Evolutionary conservation across 2,329 filamentous ascomycete species (phyloP), one percentile per base, ranked within the genome.

Genomic region (Arthrobotrys megalospora): DNA sequence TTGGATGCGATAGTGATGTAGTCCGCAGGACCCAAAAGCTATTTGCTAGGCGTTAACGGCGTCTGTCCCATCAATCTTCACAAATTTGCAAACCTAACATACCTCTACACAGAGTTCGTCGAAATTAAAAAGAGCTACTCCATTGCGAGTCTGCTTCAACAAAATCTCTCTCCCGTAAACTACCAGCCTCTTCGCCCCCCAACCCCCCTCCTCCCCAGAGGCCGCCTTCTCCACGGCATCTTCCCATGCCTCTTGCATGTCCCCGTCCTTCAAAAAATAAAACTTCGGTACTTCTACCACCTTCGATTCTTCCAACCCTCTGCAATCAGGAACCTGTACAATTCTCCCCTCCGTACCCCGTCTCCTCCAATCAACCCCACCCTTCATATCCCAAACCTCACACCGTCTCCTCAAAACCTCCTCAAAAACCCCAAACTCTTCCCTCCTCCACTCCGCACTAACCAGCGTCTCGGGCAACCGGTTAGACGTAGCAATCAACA

Each of bases 311-410:
- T 80, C 69, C 19, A 77, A 43, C 8, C 43, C 52, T 6, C 12
- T 6, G 3, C 8, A 14, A 10, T 16, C 10, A 28, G 75, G 62
- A 16, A 78, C 16, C 4, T 63, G 80, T 28, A 82, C 80, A 55
- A 81, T 64, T 21, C 58, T 36, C 50, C 84, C 84, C 34, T 83
- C 84, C 66, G 91, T 89, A 63, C 87, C 80, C 89, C 85, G 69
- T 41, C 67, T 52, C 80, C 92, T 86, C 86, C 92, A 95, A 82
- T 96, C 93, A 69, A 86, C 89, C 1, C 88, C 88, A 0, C 92
- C 90, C 80, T 93, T 91, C 88, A 95, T 94, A 82, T 94, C 91
- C 91, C 92, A 94, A 62, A 94, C 90, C 81, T 95, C 92, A 82
- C 93, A 95, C 68, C 92, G 87, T 8, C 91, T 91, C 82, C 91